Base-by-base conservation (phyloP, 371 early-diverging fungal species). In the Sporodiniella umbellata region DNA sequence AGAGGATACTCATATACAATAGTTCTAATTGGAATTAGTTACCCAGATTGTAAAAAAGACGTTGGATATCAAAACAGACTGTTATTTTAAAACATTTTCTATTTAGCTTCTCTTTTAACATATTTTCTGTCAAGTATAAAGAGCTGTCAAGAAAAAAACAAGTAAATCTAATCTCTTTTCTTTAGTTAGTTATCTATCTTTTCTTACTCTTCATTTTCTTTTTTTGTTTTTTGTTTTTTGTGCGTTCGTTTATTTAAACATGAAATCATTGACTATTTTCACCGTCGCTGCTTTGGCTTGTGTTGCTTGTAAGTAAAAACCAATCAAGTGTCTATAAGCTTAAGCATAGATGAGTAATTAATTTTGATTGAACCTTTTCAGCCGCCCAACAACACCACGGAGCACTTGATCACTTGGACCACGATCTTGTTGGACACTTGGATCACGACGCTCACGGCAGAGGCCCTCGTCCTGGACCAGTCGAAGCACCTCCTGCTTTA, bases 181-280 rank as follows among this genome's bases (percentile, higher is more conserved):
- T 28, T 28, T 35, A 35, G 15, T 4, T 8, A 11, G 5, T 35
- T 35, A 8, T 8, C 15, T 35, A 5, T 35, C 3, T 3, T 4
- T 35, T 15, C 4, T n/a, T 15, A 14, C 31, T 31, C 12, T 31
- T 31, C 31, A 31, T 31, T 31, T 31, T 31, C 12, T 30, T 31
- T 31, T 31, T 31, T 31, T 12, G 31, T 12, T 31, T 31, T 31
- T 31, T 31, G 12, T 10, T 10, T 12, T 10, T 10, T 10, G 12
- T 10, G 31, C 12, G 12, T 12, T 1, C 12, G 7, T 12, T 31
- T 12, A 10, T 31, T 10, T 4, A 15, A 7, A 33, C 24, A 67
- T 67, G 68, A 67, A 67, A 42, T 50, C 55, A 15, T 33, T 63
- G 25, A 45, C 59, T 42, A 14, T 57, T 23, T 33, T 63, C 24